phyloP scores from a whole-genome alignment of 805 yeast species.

The Cyberlindnera americana region DNA sequence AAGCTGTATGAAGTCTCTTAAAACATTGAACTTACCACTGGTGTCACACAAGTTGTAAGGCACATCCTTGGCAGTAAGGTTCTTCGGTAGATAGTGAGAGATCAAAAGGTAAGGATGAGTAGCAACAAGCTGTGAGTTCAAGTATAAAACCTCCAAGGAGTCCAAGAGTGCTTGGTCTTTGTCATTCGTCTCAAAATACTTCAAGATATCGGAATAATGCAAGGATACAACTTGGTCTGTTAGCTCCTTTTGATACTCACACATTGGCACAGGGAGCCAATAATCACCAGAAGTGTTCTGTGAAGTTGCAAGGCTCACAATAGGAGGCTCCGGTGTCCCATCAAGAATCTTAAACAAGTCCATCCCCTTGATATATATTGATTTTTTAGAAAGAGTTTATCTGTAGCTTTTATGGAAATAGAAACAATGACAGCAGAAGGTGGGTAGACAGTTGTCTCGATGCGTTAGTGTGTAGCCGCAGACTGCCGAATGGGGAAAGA shows the following conservation, averaged over 20 bases:
- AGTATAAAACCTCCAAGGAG: slow-evolving; percentile 68
- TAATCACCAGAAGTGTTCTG: slow-evolving; percentile 52
- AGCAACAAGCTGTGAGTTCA: slow-evolving; percentile 74
- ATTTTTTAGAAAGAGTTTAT: no score
- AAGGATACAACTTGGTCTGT: slow-evolving; percentile 89
- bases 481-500: no score
- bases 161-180: slow-evolving; percentile 61
- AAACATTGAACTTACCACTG: slow-evolving; percentile 77
- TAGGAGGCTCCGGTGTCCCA: slow-evolving; percentile 80
- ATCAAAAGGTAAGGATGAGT: slow-evolving; percentile 87
- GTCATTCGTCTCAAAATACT: slow-evolving; percentile 65
- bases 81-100: slow-evolving; percentile 82
- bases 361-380: no score
- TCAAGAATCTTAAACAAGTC: slow-evolving; percentile 73
- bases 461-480: no score
- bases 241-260: slow-evolving; percentile 80
- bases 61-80: slow-evolving; percentile 64
- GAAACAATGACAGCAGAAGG: no score
- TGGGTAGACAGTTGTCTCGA: no score
- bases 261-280: slow-evolving; percentile 76
- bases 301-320: slow-evolving; percentile 38
- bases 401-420: no score
- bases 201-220: slow-evolving; percentile 86
- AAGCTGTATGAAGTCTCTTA: slow-evolving; percentile 60
- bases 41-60: slow-evolving; percentile 70